Evolutionary conservation across 2,329 filamentous ascomycete species (phyloP), one percentile per base, ranked within the genome.

Genomic region (Mariannaea elegans): DNA sequence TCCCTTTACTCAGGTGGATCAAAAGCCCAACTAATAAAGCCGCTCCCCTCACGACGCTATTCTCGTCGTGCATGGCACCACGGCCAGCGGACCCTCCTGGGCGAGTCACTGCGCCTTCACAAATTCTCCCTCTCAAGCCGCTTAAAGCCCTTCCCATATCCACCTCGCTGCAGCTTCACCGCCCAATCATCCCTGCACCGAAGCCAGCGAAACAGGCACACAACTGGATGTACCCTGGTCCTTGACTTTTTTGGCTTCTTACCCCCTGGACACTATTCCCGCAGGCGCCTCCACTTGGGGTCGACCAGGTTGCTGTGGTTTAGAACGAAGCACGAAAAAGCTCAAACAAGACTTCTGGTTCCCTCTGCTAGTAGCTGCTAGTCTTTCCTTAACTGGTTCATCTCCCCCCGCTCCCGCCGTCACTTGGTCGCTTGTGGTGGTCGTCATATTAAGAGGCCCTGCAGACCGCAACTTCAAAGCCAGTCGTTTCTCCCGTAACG

Each of bases 401-500:
- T 45, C 56, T 41, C n/a, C n/a, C n/a, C n/a, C n/a, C n/a, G n/a
- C n/a, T n/a, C n/a, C n/a, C n/a, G 38, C 18, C 3, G 16, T 41
- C 18, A 16, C 32, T 34, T 41, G 32, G 38, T 24, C 41, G 41
- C 19, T 44, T 24, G 41, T 19, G 38, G 41, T 34, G 38, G 53
- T 32, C 48, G 42, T 56, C 51, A 44, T 56, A 52, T 52, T 61
- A 53, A 61, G 41, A 42, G 48, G 48, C 58, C 41, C 53, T 66
- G 67, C 69, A 71, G 69, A 71, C 69, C 69, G 69, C 69, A 71
- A 71, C 69, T 65, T 71, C 52, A 48, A 41, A 39, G 46, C 51
- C 63, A 36, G 52, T 38, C 49, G 63, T 65, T 61, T 63, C 62
- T 69, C 57, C 63, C 57, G 54, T 59, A 59, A 58, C 61, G 58